Evolutionary conservation across 352 stramenopile genomes (phyloP).

Genomic region (Phytophthora constricta): DNA sequence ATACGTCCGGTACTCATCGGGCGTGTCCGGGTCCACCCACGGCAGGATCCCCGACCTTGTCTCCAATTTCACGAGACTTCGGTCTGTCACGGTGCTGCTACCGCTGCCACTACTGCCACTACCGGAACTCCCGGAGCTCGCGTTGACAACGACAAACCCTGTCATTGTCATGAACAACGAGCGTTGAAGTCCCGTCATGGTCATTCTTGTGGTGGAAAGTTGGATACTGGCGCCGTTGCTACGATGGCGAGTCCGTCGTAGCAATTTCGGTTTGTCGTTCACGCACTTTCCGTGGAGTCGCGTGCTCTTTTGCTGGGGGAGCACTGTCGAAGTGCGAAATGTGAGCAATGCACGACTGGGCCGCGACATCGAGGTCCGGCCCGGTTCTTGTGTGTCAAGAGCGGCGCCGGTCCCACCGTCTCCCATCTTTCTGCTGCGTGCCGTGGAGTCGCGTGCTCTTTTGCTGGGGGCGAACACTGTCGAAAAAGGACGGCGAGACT

Average conservation of each 20-base stretch:
- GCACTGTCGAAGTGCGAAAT: constrained; percentile 4
- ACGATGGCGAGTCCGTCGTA: neutral
- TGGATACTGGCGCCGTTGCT: neutral
- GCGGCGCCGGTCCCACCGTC: constrained; percentile 18
- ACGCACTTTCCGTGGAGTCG: neutral
- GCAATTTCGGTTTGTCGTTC: neutral
- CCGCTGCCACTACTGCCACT: constrained; percentile 22
- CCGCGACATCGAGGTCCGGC: neutral
- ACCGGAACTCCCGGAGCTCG: constrained; percentile 15
- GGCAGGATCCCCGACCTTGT: constrained; percentile 51
- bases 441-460: constrained; percentile 9
- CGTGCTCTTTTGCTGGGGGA: neutral
- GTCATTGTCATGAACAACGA: constrained; percentile 9
- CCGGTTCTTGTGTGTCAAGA: constrained; percentile 27
- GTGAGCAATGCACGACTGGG: constrained; percentile 24
- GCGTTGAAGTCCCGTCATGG: constrained; percentile 3
- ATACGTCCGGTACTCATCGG: constrained; percentile 50
- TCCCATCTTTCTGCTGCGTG: constrained; percentile 13
- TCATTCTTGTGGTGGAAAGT: neutral
- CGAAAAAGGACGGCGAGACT: constrained; percentile 5
- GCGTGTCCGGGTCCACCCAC: constrained; percentile 72
- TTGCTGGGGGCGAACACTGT: neutral
- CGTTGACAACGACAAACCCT: constrained; percentile 22
- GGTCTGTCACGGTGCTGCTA: constrained; percentile 30
- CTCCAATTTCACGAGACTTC: constrained; percentile 38